These are phyloP conservation scores for Solanum sejunctum DNA, from an alignment of 257 asterid species.

Conservation along the genomic window DNA sequence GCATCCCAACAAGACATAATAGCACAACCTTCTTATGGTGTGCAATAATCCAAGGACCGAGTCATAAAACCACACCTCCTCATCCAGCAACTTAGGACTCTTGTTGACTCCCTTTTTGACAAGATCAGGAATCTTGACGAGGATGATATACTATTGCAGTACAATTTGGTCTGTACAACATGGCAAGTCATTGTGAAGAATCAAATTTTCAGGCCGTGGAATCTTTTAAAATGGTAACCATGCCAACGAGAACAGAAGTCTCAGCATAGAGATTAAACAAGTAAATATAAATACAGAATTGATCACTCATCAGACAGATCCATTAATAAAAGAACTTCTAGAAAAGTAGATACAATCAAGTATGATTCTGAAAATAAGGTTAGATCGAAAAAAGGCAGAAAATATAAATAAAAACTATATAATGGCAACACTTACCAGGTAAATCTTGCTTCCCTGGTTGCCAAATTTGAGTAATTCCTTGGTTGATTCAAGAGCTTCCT, in stretches of 20 bases:
- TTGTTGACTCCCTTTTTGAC: neutral
- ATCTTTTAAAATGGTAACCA: neutral
- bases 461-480: constrained; percentile 84
- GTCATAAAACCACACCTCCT: neutral
- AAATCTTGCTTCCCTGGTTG: constrained; percentile 84
- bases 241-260: neutral
- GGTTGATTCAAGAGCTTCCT: constrained; percentile 56
- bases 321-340: neutral
- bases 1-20: no score
- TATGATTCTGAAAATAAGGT: neutral
- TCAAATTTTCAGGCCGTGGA: neutral
- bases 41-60: neutral
- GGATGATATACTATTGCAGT: neutral
- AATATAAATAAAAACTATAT: neutral
- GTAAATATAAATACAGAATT: neutral
- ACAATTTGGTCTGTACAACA: neutral
- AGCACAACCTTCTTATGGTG: neutral
- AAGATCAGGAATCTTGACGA: neutral
- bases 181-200: neutral
- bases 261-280: neutral
- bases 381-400: neutral
- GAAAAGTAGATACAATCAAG: neutral
- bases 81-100: neutral
- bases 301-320: neutral
- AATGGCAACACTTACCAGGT: constrained; percentile 33